A percentile compares a stretch with the other conserved stretches of the same genome.
phyloP scores from a whole-genome alignment of 2,329 filamentous ascomycete genomes.

The Fusarium pseudograminearum region DNA sequence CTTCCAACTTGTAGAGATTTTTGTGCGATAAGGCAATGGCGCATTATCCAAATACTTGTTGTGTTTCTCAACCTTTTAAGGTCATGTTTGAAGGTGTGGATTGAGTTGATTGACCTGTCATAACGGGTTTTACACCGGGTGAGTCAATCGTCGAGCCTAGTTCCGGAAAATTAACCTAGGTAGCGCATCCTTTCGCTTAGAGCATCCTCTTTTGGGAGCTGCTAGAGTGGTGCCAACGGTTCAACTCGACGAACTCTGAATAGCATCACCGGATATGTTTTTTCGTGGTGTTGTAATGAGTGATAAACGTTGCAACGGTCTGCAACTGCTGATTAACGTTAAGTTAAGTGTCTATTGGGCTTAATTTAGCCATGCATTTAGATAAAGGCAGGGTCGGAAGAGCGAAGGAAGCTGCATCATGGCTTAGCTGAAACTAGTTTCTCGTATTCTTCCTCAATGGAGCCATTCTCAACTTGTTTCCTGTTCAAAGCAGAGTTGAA shows the following conservation, averaged over 20 bases:
- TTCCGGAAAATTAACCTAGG: constrained; percentile 6
- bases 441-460: constrained; percentile 2
- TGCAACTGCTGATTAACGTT: background rate
- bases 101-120: constrained; percentile 25
- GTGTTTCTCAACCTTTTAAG: constrained; percentile 1
- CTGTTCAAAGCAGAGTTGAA: background rate
- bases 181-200: constrained; percentile 3
- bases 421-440: constrained; percentile 1
- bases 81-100: background rate
- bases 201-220: background rate
- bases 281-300: background rate
- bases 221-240: background rate
- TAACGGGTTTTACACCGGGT: constrained; percentile 33
- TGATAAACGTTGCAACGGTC: background rate
- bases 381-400: background rate
- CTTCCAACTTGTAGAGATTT: background rate
- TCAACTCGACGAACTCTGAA: background rate
- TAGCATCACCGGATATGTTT: background rate
- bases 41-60: background rate
- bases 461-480: background rate
- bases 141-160: constrained; percentile 33
- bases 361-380: constrained; percentile 1
- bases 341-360: background rate
- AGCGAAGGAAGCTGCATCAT: background rate
- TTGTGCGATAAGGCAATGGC: background rate